Percentiles rank a stretch among this genome's conserved stretches.
Evolutionary conservation across 768 basidiomycete species (phyloP).

Genomic region (Serendipita vermifera): DNA sequence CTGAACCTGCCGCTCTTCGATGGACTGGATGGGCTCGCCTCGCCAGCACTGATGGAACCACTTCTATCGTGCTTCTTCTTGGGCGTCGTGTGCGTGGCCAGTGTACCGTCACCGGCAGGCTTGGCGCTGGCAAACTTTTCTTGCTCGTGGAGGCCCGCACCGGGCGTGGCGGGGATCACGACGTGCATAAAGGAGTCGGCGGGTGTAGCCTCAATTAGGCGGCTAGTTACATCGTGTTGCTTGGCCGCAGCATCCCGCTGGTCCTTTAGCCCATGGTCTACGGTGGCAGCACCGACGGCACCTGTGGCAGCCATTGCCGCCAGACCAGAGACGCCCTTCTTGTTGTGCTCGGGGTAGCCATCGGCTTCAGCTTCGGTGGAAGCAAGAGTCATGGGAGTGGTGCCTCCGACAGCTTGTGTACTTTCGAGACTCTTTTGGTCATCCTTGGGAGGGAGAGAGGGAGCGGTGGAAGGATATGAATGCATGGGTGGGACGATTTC

Average conservation of each 20-base stretch:
- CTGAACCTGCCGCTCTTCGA: conserved; percentile 2
- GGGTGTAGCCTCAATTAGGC: background rate
- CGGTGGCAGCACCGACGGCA: background rate
- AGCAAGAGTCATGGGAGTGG: background rate
- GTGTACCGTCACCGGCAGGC: background rate
- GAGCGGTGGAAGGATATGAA: background rate
- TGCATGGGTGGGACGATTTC: background rate
- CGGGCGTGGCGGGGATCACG: conserved; percentile 7
- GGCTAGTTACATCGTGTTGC: background rate
- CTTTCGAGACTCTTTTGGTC: background rate
- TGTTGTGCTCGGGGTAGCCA: background rate
- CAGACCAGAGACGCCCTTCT: background rate
- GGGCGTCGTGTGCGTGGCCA: too few species aligned
- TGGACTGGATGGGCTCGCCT: conserved; percentile 6
- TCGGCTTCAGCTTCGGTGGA: background rate
- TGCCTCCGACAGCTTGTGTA: background rate
- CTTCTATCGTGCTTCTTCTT: background rate
- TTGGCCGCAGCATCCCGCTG: background rate
- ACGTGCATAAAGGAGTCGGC: background rate
- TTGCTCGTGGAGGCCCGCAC: background rate
- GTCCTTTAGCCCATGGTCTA: background rate
- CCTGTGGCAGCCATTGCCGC: background rate
- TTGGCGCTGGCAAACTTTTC: background rate
- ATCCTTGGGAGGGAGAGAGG: background rate
- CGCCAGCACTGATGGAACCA: conserved; percentile 4